These are phyloP conservation scores for Talaromyces sp. DNA, from an alignment of 2,329 filamentous ascomycete genomes.

Conservation along the genomic window DNA sequence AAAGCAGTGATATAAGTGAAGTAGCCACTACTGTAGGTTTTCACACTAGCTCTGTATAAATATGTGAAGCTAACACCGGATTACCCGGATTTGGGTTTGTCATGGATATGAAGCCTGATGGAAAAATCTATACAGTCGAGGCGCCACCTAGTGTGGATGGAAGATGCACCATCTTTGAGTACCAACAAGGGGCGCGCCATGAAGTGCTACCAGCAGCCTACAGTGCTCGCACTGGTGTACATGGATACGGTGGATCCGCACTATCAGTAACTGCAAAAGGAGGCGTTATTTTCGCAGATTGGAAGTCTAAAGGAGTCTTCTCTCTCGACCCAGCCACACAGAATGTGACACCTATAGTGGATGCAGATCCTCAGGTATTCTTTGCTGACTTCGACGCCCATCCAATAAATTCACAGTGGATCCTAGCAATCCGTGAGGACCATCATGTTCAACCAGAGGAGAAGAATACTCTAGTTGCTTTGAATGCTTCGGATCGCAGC, in stretches of 20 bases:
- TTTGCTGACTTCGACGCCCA: slow-evolving; percentile 47
- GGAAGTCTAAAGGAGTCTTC: slow-evolving; percentile 38
- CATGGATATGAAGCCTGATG: slow-evolving; percentile 10
- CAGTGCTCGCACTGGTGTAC: slow-evolving; percentile 43
- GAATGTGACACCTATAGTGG: slow-evolving; percentile 29
- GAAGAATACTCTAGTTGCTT: slow-evolving; percentile 28
- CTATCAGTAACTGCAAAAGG: slow-evolving; percentile 36
- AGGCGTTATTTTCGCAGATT: slow-evolving; percentile 45
- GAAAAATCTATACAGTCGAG: slow-evolving; percentile 31
- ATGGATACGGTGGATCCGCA: slow-evolving; percentile 51
- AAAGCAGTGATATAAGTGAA: slow-evolving; percentile 28
- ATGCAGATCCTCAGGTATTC: slow-evolving; percentile 29
- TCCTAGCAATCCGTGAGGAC: slow-evolving; percentile 51
- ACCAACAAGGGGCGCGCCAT: slow-evolving; percentile 25
- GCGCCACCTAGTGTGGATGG: slow-evolving; percentile 35
- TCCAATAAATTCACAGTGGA: slow-evolving; percentile 31
- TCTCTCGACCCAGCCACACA: slow-evolving; percentile 36
- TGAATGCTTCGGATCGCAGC: slow-evolving; percentile 19
- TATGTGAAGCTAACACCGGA: not conserved
- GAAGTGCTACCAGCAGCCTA: slow-evolving; percentile 43
- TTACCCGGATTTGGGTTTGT: slow-evolving; percentile 17
- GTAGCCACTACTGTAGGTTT: slow-evolving; percentile 23
- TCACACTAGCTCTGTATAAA: not conserved
- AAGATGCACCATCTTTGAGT: slow-evolving; percentile 42
- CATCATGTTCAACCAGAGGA: slow-evolving; percentile 26